phyloP scores from a whole-genome alignment of 306 rosid species.

The Canavalia gladiata region DNA sequence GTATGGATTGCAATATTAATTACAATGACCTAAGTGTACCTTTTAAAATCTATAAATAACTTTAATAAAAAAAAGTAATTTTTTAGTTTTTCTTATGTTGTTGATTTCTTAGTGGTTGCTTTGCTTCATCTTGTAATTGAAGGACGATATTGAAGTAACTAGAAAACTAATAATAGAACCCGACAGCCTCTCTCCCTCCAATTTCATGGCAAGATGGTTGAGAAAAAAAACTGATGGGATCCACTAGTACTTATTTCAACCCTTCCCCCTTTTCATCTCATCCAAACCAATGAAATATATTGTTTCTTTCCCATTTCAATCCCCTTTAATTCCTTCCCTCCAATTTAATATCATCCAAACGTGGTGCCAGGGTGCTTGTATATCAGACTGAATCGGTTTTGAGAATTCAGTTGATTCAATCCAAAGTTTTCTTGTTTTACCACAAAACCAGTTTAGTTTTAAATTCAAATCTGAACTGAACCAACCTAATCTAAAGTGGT shows the following conservation, averaged over 20 bases:
- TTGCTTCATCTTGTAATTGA: conserved; percentile 22
- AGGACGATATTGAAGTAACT: conserved; percentile 9
- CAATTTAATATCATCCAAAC: too few species aligned
- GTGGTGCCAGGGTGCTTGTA: not conserved
- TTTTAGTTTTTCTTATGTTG: conserved; percentile 25
- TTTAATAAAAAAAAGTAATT: conserved; percentile 6
- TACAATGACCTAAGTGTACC: conserved; percentile 16
- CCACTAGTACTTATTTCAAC: too few species aligned
- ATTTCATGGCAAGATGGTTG: too few species aligned
- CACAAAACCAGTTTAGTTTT: not conserved
- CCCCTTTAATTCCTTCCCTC: too few species aligned
- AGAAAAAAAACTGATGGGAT: too few species aligned
- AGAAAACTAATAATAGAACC: too few species aligned
- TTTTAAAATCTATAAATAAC: conserved; percentile 18
- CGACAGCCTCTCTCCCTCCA: too few species aligned
- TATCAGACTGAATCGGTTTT: not conserved
- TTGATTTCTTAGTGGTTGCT: not conserved
- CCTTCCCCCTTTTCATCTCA: too few species aligned
- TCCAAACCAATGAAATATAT: too few species aligned
- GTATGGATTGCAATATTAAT: conserved; percentile 55
- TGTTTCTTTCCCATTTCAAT: too few species aligned
- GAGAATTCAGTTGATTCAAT: not conserved
- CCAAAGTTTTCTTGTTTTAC: not conserved
- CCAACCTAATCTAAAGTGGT: not conserved
- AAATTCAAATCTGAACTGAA: not conserved